Evolutionary conservation across 495 filamentous ascomycete genomes (phyloP), one percentile per base, ranked within the genome.

Genomic region (Penicillium robsamsonii): DNA sequence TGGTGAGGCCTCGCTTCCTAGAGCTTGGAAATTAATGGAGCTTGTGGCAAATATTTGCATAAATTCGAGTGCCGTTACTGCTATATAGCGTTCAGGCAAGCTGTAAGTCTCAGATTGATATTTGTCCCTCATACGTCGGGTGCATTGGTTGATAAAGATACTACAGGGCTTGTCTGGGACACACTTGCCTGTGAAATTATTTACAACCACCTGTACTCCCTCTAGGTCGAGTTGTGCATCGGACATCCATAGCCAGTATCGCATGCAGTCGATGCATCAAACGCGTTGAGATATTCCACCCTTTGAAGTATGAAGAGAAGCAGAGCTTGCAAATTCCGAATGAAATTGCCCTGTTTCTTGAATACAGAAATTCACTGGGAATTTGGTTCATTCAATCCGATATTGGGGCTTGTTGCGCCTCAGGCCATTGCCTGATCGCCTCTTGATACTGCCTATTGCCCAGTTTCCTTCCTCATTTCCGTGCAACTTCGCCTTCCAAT

Each of bases 281-380:
- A 13, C 17, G 35, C 27, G 30, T 30, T 12, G n/a, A 31, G n/a
- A 47, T 33, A 47, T 47, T 11, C 25, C 4, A 31, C 5, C 9
- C n/a, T 31, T 20, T 18, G 45, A 47, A 47, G 29, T 31, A 47
- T 47, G 45, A 47, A 18, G 44, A 46, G n/a, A 18, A 31, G 45
- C 18, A 27, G 27, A 47, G 6, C 27, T 47, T 20, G 45, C 45
- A 47, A 31, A 15, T 20, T 12, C 20, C 29, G 12, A 47, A 47
- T 47, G 27, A n/a, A 8, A 12, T 20, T 18, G 9, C 12, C 4
- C 9, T 47, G 10, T 24, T 47, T 47, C n/a, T 22, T 31, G 8
- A 17, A 47, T 13, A 18, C n/a, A 30, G 27, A 10, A 31, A 31
- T 10, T 6, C 2, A 20, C 10, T 13, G n/a, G n/a, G 30, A 33